phyloP scores from a whole-genome alignment of 495 filamentous ascomycete species.

The Amphirosellinia nigrospora region DNA sequence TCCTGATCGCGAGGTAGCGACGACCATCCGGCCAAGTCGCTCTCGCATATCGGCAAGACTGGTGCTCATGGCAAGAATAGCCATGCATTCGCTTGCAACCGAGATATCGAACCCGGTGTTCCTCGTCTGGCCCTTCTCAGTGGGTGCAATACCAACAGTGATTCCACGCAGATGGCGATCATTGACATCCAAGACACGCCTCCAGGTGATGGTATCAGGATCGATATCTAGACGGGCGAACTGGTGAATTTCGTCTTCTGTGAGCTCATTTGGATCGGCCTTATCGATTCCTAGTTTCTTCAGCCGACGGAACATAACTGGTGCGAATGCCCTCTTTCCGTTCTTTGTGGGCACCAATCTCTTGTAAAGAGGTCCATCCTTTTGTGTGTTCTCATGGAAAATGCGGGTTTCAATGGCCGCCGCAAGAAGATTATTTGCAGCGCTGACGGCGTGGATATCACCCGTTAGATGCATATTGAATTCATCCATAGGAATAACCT shows the following conservation, averaged over 20 bases:
- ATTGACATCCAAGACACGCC: constrained; percentile 94
- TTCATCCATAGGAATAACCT: constrained; percentile 99
- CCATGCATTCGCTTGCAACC: constrained; percentile 98
- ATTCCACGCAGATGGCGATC: constrained; percentile 90
- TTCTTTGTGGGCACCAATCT: constrained; percentile 89
- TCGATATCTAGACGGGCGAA: constrained; percentile 97
- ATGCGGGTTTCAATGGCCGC: constrained; percentile 97
- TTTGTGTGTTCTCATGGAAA: constrained; percentile 96
- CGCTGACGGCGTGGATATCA: constrained; percentile 96
- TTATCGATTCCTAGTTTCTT: constrained; percentile 96
- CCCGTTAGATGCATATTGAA: constrained; percentile 98
- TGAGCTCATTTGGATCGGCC: constrained; percentile 88
- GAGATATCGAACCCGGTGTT: constrained; percentile 96
- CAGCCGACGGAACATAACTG: constrained; percentile 87
- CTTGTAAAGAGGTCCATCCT: constrained; percentile 86
- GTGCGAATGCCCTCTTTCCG: constrained; percentile 83
- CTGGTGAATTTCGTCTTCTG: constrained; percentile 81
- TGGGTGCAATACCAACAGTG: constrained; percentile 83
- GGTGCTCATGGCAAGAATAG: constrained; percentile 92
- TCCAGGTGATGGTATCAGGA: constrained; percentile 96
- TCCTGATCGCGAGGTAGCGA: constrained; percentile 81
- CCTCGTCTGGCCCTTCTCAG: constrained; percentile 85
- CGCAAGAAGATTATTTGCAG: constrained; percentile 97
- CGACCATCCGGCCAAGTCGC: constrained; percentile 94
- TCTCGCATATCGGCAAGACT: constrained; percentile 89